Base-by-base conservation (phyloP, 2,329 filamentous ascomycete genomes). In the Colletotrichum aenigma region DNA sequence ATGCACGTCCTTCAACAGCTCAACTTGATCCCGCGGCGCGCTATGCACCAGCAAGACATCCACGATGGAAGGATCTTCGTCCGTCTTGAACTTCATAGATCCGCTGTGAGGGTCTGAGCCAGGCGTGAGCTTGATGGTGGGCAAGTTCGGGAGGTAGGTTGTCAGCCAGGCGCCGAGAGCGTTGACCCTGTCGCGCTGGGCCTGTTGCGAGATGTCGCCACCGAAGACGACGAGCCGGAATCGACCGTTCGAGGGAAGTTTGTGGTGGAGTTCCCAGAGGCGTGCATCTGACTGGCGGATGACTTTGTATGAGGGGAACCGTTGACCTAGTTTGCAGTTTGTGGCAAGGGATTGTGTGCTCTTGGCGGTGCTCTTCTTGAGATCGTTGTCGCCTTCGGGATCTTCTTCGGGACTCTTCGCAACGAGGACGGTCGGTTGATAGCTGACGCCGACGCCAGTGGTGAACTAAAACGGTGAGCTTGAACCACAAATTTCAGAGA, bases 201-300 rank as follows among this genome's bases (percentile, higher is more conserved):
- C 58, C 0, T 82, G n/a, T 0, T 84, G 77, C 3, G 85, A 82
- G 6, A 94, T 83, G 78, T 93, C 86, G 3, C 93, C 93, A 0
- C 91, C 88, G 77, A 95, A 94, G 3, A 94, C 83, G 3, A 93
- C 81, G 48, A 93, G 79, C 4, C 91, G 85, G 81, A 91, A 93
- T 2, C 88, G 85, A 2, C 92, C 91, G 79, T 92, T 88, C 24
- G 86, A 88, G 32, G 84, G 87, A n/a, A 93, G 84, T n/a, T 85
- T 84, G 75, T 91, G 85, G 66, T 93, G 91, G 58, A 94, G 86
- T 34, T 92, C 88, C 87, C 89, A 92, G 0, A 91, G 89, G 3
- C 89, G 85, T 0, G 86, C 87, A 75, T 89, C 87, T 8, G 87
- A 82, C 77, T 94, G 92, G 75, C 89, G 91, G 10, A 93, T 82